Percentiles rank a stretch among this genome's conserved stretches.
These are phyloP conservation scores for Podospora tetraspora DNA, from an alignment of 495 filamentous ascomycete genomes.

Conservation along the genomic window DNA sequence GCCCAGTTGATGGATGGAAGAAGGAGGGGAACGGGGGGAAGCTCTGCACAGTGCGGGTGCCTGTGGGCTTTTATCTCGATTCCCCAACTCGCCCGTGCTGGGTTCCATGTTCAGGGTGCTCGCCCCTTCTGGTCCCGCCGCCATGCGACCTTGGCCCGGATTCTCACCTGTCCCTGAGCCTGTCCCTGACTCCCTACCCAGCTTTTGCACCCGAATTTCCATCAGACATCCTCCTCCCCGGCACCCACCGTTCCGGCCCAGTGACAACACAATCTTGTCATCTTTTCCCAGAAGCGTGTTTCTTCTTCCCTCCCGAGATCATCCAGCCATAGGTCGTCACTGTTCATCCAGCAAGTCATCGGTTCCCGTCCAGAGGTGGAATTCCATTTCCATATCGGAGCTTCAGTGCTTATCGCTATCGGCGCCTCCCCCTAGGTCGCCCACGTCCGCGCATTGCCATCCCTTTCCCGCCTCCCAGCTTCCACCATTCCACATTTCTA, in stretches of 20 bases:
- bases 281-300: slow-evolving; percentile 33
- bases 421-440: background rate
- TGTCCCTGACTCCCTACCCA: slow-evolving; percentile 14
- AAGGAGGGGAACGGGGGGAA: background rate
- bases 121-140: slow-evolving; percentile 13
- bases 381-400: slow-evolving; percentile 16
- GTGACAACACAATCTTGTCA: slow-evolving; percentile 36
- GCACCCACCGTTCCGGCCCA: slow-evolving; percentile 27
- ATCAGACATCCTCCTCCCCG: slow-evolving; percentile 34
- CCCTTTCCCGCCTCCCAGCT: slow-evolving; percentile 9
- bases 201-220: slow-evolving; percentile 17
- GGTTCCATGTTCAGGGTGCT: slow-evolving; percentile 9
- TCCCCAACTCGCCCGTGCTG: slow-evolving; percentile 4
- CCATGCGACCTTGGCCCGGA: slow-evolving; percentile 12
- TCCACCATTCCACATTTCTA: slow-evolving; percentile 3
- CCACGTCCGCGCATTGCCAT: background rate
- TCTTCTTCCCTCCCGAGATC: slow-evolving; percentile 8
- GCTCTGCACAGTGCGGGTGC: slow-evolving; percentile 22
- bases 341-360: background rate
- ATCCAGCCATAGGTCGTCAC: background rate
- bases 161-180: slow-evolving; percentile 15
- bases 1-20: background rate
- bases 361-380: slow-evolving; percentile 5
- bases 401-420: slow-evolving; percentile 1
- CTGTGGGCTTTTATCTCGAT: slow-evolving; percentile 19